Evolutionary conservation across 768 basidiomycete genomes (phyloP).

Genomic region (Russula brevipes): DNA sequence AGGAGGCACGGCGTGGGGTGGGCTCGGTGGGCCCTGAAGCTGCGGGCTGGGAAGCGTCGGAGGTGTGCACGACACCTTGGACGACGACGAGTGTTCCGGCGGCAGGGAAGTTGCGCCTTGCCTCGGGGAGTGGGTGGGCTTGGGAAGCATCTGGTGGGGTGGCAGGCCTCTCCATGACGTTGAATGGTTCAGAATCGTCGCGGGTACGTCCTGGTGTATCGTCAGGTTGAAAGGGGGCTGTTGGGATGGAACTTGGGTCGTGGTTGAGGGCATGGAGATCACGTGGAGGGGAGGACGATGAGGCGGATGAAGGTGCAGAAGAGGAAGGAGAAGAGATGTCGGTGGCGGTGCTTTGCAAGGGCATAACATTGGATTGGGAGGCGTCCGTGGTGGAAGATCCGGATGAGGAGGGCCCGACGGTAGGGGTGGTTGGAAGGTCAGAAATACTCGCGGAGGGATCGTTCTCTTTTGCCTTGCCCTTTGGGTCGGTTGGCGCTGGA

Average conservation of each 20-base stretch:
- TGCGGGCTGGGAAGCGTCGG: conserved; percentile 45
- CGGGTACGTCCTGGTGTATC: neutral
- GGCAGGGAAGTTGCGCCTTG: conserved; percentile 54
- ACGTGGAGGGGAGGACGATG: conserved; percentile 15
- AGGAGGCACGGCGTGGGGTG: conserved; percentile 1
- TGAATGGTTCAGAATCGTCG: conserved; percentile 11
- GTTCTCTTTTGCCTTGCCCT: conserved; percentile 13
- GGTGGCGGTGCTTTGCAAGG: conserved; percentile 6
- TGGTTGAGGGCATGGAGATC: conserved; percentile 20
- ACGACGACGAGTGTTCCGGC: conserved; percentile 78
- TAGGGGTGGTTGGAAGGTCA: neutral
- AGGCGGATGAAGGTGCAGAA: neutral
- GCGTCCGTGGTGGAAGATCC: conserved; percentile 6
- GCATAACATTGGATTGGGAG: neutral
- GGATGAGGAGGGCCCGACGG: conserved; percentile 7
- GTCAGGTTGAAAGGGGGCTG: conserved; percentile 1
- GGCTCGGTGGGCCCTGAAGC: conserved; percentile 15
- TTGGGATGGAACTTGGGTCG: conserved; percentile 12
- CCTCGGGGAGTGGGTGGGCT: conserved; percentile 26
- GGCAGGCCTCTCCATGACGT: conserved; percentile 21
- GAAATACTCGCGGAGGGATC: neutral
- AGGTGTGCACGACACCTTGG: conserved; percentile 77
- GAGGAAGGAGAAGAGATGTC: conserved; percentile 1
- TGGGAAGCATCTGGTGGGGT: conserved; percentile 25
- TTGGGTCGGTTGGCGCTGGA: neutral